Evolutionary conservation across 306 rosid species (phyloP).

Genomic region (Cotoneaster glaucophyllus): DNA sequence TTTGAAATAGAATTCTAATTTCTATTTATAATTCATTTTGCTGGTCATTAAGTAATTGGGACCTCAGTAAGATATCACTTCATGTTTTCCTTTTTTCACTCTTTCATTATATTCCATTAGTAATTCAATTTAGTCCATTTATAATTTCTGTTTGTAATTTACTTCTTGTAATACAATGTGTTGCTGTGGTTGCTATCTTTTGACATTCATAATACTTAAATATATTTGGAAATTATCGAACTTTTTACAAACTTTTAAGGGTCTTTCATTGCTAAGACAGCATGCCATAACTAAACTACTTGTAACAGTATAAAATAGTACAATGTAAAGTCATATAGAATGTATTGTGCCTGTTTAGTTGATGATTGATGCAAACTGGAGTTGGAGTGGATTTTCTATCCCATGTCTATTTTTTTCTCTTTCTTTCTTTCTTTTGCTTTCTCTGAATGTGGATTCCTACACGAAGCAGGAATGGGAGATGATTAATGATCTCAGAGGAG

Average conservation of each 20-base stretch:
- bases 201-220: not conserved
- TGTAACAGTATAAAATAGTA: not conserved
- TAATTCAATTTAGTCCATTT: no score
- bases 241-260: not conserved
- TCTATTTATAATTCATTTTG: not conserved
- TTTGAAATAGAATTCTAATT: not conserved
- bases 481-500: constrained; percentile 83
- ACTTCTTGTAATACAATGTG: not conserved
- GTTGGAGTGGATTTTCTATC: not conserved
- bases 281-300: not conserved
- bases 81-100: no score
- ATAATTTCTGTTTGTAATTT: no score
- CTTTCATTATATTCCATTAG: no score
- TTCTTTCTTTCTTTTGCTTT: not conserved
- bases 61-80: not conserved
- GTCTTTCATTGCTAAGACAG: not conserved
- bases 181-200: not conserved
- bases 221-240: not conserved
- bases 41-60: not conserved
- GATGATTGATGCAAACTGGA: not conserved
- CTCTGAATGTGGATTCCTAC: constrained; percentile 14
- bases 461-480: constrained; percentile 92
- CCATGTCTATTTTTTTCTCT: not conserved
- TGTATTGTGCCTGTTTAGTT: not conserved
- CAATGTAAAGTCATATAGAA: not conserved